Base-by-base conservation (phyloP, 768 basidiomycete species). In the Suillus tomentosus region DNA sequence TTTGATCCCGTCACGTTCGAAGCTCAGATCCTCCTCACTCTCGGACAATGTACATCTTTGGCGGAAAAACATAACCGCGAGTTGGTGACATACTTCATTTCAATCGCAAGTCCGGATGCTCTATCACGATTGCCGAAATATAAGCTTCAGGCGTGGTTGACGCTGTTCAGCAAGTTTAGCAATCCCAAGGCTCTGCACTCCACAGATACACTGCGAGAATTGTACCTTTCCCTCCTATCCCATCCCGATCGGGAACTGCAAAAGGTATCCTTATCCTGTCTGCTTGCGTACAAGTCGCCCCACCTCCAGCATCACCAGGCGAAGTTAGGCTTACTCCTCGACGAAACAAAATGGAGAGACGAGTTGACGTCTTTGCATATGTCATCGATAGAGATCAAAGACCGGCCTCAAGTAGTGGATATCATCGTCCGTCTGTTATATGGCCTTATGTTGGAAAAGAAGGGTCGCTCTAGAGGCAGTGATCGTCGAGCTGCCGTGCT, bases 111-210 rank as follows among this genome's bases (percentile, higher is more conserved):
- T 15, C 76, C 80, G n/a, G 74, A 78, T 58, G 69, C 70, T 3
- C 64, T 74, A 5, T 70, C 79, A 4, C 82, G 79, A 53, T 74
- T 91, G 8, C 77, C 87, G 3, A 87, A 87, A 50, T 75, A 81
- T 36, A 90, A 88, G 71, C 84, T 97, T 11, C 78, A 78, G 17
- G 81, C 85, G 0, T 99, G 93, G 88, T 85, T 99, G 34, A 85
- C 85, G 22, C 82, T 99, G 13, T 93, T 98, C 75, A 84, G 92
- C 58, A 96, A 95, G 73, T 92, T 99, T 73, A 79, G 79, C 69
- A 99, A 98, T 71, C 96, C 96, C n/a, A 96, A 94, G 77, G 92
- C 94, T 0, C 79, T 96, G 2, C 84, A 87, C 71, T 81, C 86
- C 8, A 85, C 92, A 0, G 83, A 89, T 10, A 81, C 82, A 0